A percentile compares a stretch with the other conserved stretches of the same genome.
Conservation (phyloP, 2,329 filamentous ascomycete genomes). For the Phaeosphaeriaceae sp. region DNA sequence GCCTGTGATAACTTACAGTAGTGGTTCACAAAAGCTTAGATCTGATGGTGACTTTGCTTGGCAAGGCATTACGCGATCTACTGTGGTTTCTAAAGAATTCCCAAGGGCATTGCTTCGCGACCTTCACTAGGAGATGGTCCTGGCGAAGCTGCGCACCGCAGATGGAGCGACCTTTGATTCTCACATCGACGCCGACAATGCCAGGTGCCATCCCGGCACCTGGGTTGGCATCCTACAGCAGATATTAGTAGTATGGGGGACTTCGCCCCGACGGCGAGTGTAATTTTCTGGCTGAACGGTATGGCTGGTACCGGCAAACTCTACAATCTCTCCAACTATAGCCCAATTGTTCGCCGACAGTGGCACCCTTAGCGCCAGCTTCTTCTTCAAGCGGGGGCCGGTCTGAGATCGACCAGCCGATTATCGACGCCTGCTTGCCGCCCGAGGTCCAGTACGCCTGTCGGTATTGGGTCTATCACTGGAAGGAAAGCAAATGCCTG, state of each 20-base stretch:
- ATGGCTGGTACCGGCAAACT: constrained; percentile 4
- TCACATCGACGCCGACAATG: background rate
- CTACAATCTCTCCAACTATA: constrained; percentile 19
- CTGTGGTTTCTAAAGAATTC: too few relatives aligned
- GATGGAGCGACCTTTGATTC: constrained; percentile 7
- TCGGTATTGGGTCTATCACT: too few relatives aligned
- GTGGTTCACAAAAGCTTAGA: too few relatives aligned
- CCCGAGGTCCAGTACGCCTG: too few relatives aligned
- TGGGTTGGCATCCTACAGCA: constrained; percentile 4
- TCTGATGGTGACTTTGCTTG: too few relatives aligned
- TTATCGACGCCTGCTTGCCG: too few relatives aligned
- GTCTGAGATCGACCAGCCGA: too few relatives aligned
- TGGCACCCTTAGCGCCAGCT: constrained; percentile 11
- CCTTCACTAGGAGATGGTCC: too few relatives aligned
- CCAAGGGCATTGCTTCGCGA: too few relatives aligned
- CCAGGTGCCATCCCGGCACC: constrained; percentile 4
- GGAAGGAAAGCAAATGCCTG: too few relatives aligned
- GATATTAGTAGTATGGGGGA: constrained; percentile 3
- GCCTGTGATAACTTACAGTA: too few relatives aligned
- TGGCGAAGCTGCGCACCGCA: background rate
- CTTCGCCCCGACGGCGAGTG: background rate
- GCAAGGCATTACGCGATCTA: too few relatives aligned
- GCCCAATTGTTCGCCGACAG: constrained; percentile 11
- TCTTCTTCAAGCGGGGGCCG: constrained; percentile 17
- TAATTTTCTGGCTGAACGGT: constrained; percentile 23